These are phyloP conservation scores for Berberis vulgaris DNA, from an alignment of 164 flowering plant genomes.

Conservation along the genomic window DNA sequence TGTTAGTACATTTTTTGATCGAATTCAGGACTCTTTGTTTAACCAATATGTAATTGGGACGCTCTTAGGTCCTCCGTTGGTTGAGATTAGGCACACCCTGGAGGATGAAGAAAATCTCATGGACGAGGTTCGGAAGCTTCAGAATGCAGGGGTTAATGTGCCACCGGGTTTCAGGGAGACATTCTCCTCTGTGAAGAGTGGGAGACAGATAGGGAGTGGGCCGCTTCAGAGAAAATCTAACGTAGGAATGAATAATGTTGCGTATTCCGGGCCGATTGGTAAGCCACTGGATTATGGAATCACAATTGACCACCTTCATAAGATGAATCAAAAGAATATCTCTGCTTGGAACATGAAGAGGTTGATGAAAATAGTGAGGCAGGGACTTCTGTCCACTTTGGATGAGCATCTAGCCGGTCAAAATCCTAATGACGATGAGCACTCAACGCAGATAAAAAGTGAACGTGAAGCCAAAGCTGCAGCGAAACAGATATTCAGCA, in stretches of 20 bases:
- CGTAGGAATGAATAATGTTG: slow-evolving; percentile 24
- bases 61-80: slow-evolving; percentile 40
- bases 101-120: slow-evolving; percentile 34
- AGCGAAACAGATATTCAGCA: slow-evolving; percentile 50
- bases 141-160: slow-evolving; percentile 36
- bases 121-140: slow-evolving; percentile 34
- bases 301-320: slow-evolving; percentile 47
- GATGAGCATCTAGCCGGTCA: slow-evolving; percentile 33
- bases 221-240: slow-evolving; percentile 13
- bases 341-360: slow-evolving; percentile 80
- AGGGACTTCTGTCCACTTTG: slow-evolving; percentile 41
- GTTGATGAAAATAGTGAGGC: slow-evolving; percentile 47
- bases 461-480: slow-evolving; percentile 51
- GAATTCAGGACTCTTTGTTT: slow-evolving; percentile 55
- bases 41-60: slow-evolving; percentile 57
- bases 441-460: slow-evolving; percentile 33
- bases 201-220: slow-evolving; percentile 18
- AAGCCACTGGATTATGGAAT: slow-evolving; percentile 32
- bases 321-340: slow-evolving; percentile 51
- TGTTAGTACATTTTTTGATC: slow-evolving; percentile 45
- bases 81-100: slow-evolving; percentile 22
- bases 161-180: slow-evolving; percentile 30
- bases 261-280: slow-evolving; percentile 17
- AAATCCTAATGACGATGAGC: slow-evolving; percentile 30
- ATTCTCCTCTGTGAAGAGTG: slow-evolving; percentile 13